A percentile compares a stretch with the other conserved stretches of the same genome.
Conservation (phyloP, 352 stramenopile genomes). For the Elongisporangium prolatum region DNA sequence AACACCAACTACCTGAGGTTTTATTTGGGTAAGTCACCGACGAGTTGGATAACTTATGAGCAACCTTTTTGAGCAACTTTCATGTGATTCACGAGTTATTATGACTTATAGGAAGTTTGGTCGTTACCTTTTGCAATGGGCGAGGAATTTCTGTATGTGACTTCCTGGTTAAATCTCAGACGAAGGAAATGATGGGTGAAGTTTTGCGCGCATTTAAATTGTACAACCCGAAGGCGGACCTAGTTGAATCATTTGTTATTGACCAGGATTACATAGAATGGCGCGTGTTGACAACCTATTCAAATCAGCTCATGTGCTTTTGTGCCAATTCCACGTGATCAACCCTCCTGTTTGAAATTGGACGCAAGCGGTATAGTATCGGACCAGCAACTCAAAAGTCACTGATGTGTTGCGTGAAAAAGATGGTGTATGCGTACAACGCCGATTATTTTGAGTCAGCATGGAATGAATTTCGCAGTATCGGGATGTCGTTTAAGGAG, state of each 20-base stretch:
- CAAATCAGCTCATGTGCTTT: not conserved
- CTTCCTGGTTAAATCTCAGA: not conserved
- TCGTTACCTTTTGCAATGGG: too few species aligned
- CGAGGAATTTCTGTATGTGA: too few species aligned
- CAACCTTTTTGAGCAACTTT: too few species aligned
- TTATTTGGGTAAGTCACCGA: too few species aligned
- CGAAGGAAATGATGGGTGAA: not conserved
- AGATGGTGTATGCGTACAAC: not conserved
- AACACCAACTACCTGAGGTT: too few species aligned
- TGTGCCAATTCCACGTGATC: not conserved
- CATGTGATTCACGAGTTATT: too few species aligned
- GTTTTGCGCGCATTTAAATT: not conserved
- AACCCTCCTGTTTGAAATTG: not conserved
- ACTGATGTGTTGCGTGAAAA: not conserved
- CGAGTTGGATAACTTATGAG: too few species aligned
- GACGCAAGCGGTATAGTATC: not conserved
- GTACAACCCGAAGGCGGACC: not conserved
- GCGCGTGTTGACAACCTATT: not conserved
- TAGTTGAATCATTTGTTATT: not conserved
- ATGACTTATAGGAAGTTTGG: too few species aligned
- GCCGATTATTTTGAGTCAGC: not conserved
- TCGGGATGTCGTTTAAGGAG: not conserved
- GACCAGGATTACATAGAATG: not conserved
- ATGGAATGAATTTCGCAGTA: not conserved
- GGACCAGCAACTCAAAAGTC: not conserved